Percentiles rank a stretch among this genome's conserved stretches.
These are phyloP conservation scores for Paecilomyces formosus DNA, from an alignment of 2,329 filamentous ascomycete species.

Conservation along the genomic window DNA sequence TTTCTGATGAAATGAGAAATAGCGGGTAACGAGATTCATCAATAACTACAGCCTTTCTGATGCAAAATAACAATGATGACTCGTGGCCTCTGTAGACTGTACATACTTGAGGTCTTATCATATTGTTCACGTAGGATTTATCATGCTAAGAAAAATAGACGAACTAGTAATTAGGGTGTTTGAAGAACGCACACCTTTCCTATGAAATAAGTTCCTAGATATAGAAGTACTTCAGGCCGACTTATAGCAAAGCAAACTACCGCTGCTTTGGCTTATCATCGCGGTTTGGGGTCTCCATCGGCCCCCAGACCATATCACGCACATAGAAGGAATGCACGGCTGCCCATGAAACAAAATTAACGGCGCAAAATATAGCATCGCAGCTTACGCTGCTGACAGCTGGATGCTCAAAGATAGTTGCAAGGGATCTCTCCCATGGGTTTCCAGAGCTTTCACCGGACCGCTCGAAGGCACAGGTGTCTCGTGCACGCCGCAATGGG, in stretches of 20 bases:
- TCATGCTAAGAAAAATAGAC: no score
- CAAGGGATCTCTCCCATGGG: slow-evolving; percentile 35
- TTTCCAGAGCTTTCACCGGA: not conserved
- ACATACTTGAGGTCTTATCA: no score
- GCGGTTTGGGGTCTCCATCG: not conserved
- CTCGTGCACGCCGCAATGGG: not conserved
- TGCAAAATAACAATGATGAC: no score
- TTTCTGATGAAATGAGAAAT: no score
- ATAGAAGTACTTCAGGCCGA: no score
- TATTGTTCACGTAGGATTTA: no score
- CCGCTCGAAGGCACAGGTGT: not conserved
- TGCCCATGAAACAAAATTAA: not conserved
- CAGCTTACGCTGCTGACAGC: slow-evolving; percentile 50
- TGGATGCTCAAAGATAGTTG: slow-evolving; percentile 50
- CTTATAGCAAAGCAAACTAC: not conserved
- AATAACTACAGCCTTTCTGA: no score
- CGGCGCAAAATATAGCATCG: slow-evolving; percentile 51
- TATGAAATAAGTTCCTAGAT: no score
- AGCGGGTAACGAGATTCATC: no score
- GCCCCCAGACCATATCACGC: not conserved
- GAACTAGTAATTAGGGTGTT: no score
- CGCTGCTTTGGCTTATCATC: not conserved
- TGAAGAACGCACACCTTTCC: no score
- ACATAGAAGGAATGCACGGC: not conserved
- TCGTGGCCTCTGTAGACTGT: no score